Evolutionary conservation across 306 rosid genomes (phyloP).

Genomic region (Hippophae rhamnoides): DNA sequence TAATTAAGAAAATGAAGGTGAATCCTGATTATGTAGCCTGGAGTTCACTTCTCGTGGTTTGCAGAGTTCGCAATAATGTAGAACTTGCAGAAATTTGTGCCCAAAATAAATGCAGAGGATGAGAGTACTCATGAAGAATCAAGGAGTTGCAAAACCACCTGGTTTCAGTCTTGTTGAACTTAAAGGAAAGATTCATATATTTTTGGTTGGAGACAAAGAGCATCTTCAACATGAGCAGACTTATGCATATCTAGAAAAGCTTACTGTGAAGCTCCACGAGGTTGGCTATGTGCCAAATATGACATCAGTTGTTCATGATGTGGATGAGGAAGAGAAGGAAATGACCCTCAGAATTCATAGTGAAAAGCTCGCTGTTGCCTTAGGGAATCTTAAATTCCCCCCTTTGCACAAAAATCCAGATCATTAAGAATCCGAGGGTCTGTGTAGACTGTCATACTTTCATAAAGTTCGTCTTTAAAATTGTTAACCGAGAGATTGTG

Average conservation of each 20-base stretch:
- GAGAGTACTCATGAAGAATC: conserved; percentile 54
- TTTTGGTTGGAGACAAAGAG: conserved; percentile 66
- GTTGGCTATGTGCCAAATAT: conserved; percentile 50
- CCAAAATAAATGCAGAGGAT: conserved; percentile 47
- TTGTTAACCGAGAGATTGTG: conserved; percentile 41
- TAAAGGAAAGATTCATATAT: conserved; percentile 53
- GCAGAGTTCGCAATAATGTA: conserved; percentile 18
- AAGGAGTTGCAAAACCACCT: conserved; percentile 47
- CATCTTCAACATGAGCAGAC: conserved; percentile 58
- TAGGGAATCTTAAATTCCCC: conserved; percentile 61
- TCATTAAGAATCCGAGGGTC: conserved; percentile 61
- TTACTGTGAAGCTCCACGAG: conserved; percentile 49
- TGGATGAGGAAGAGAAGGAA: conserved; percentile 70
- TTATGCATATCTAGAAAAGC: conserved; percentile 40
- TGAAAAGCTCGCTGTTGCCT: conserved; percentile 71
- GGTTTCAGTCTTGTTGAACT: conserved; percentile 68
- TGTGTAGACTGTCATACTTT: conserved; percentile 63
- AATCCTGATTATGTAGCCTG: conserved; percentile 17
- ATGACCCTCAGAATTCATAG: conserved; percentile 63
- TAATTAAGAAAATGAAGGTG: conserved; percentile 13
- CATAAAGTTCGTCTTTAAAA: conserved; percentile 52
- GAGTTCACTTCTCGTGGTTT: conserved; percentile 24
- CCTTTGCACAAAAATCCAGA: conserved; percentile 49
- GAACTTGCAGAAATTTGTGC: conserved; percentile 35
- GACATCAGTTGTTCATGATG: conserved; percentile 56